Conservation (phyloP, 305 asterid species). For the Rubia peregrina region DNA sequence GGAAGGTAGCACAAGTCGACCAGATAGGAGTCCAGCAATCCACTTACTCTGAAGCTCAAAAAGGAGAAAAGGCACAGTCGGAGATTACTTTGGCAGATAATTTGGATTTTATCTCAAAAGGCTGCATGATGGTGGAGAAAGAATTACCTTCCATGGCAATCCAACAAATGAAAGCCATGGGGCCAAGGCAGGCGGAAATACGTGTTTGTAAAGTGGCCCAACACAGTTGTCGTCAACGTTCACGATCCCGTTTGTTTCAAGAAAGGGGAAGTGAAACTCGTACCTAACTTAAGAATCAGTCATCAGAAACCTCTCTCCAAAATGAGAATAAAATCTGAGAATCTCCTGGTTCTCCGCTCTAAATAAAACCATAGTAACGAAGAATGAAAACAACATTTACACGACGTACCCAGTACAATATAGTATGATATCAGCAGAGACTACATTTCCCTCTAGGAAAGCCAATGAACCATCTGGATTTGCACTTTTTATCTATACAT, state of each 20-base stretch:
- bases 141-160: slow-evolving; percentile 80
- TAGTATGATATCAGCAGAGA: slow-evolving; percentile 59
- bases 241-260: slow-evolving; percentile 56
- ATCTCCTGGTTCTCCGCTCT: background rate
- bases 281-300: slow-evolving; percentile 37
- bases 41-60: slow-evolving; percentile 76
- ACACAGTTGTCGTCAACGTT: slow-evolving; percentile 81
- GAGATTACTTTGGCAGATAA: background rate
- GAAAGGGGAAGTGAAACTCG: slow-evolving; percentile 78
- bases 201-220: slow-evolving; percentile 78
- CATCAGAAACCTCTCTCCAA: slow-evolving; percentile 6
- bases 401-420: slow-evolving; percentile 83
- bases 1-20: slow-evolving; percentile 59
- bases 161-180: slow-evolving; percentile 91
- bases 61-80: slow-evolving; percentile 54
- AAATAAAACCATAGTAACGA: background rate
- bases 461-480: slow-evolving; percentile 52
- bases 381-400: background rate
- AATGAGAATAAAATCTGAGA: background rate
- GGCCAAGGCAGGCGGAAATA: slow-evolving; percentile 72
- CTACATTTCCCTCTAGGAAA: slow-evolving; percentile 51
- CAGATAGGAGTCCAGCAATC: slow-evolving; percentile 80
- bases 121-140: background rate
- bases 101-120: too few relatives aligned
- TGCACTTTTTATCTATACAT: slow-evolving; percentile 50